Evolutionary conservation across 768 basidiomycete species (phyloP).

Genomic region (Leccinum boreale): DNA sequence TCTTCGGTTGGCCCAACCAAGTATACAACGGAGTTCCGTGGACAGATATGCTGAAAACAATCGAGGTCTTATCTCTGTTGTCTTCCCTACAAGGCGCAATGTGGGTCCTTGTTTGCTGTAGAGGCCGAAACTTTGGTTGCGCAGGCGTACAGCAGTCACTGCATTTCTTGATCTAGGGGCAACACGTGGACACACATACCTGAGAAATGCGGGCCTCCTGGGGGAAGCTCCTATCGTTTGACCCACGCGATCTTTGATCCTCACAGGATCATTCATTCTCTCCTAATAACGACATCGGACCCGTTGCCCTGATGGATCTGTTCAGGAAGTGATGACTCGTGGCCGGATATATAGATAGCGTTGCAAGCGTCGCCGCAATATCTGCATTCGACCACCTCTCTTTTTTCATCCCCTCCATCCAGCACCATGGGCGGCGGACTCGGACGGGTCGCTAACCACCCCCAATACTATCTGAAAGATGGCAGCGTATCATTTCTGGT

Average conservation of each 20-base stretch:
- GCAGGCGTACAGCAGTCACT: conserved; percentile 4
- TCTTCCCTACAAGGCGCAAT: conserved; percentile 7
- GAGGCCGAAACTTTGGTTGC: background rate
- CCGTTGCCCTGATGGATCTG: conserved; percentile 16
- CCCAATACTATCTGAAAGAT: conserved; percentile 10
- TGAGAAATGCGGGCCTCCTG: conserved; percentile 1
- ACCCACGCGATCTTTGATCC: conserved; percentile 8
- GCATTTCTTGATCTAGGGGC: background rate
- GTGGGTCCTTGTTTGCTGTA: conserved; percentile 24
- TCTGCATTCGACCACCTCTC: background rate
- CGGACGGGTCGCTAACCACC: conserved; percentile 1
- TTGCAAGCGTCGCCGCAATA: background rate
- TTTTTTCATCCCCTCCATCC: background rate
- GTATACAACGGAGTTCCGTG: background rate
- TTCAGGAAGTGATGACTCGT: conserved; percentile 14
- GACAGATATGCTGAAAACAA: conserved; percentile 7
- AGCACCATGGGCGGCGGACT: conserved; percentile 15
- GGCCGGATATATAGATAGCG: conserved; percentile 14
- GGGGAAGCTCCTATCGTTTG: background rate
- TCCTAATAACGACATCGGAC: background rate
- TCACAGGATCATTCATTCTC: conserved; percentile 4
- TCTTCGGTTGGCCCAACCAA: background rate
- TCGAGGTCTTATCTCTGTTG: background rate
- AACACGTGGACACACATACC: background rate
- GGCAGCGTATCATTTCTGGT: conserved; percentile 17